Percentiles rank a stretch among this genome's conserved stretches.
These are phyloP conservation scores for Oenanthe sinensis DNA, from an alignment of 129 eudicot genomes.

Conservation along the genomic window DNA sequence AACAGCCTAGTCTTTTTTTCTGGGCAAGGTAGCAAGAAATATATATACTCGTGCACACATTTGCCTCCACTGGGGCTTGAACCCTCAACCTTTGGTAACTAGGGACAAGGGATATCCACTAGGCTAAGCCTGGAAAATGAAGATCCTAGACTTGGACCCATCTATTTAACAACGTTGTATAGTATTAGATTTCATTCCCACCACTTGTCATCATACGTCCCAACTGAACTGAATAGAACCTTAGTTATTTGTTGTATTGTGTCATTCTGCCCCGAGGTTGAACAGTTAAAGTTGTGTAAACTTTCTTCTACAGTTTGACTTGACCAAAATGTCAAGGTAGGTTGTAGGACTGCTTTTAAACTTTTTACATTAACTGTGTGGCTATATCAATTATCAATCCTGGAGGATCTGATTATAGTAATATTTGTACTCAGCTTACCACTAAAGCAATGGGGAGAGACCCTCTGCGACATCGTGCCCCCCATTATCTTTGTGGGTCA, in stretches of 20 bases:
- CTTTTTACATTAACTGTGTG: neutral
- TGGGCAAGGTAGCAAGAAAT: neutral
- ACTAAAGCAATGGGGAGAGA: conserved; percentile 60
- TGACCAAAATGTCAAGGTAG: neutral
- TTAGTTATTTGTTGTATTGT: neutral
- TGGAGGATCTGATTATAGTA: conserved; percentile 1
- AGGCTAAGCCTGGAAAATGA: neutral
- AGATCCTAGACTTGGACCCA: neutral
- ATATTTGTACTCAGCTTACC: conserved; percentile 47
- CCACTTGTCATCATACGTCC: neutral
- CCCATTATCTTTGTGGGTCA: conserved; percentile 77
- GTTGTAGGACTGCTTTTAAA: neutral
- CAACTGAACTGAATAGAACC: neutral
- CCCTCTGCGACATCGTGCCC: conserved; percentile 52
- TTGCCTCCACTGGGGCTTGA: neutral
- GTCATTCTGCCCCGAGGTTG: neutral
- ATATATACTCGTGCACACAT: neutral
- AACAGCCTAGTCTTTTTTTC: neutral
- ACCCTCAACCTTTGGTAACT: neutral
- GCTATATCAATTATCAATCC: neutral
- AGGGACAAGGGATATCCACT: neutral
- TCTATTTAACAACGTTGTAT: neutral
- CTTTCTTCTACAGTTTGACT: neutral
- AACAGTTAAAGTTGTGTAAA: neutral
- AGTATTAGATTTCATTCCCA: neutral